phyloP scores from a whole-genome alignment of 2,329 filamentous ascomycete species.

The Ascochyta clinopodiicola region DNA sequence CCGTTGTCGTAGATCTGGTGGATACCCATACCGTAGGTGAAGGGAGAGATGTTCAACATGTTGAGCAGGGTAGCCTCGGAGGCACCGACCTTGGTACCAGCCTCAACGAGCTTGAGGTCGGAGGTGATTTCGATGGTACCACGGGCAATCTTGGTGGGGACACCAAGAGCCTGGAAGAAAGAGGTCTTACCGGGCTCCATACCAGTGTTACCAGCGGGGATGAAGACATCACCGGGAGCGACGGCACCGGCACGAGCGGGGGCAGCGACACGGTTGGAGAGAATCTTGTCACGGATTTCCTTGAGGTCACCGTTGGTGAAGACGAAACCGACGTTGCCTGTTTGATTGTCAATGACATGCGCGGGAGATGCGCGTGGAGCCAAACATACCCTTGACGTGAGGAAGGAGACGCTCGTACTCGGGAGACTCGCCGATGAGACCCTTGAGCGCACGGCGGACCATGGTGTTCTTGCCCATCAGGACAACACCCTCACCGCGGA shows the following conservation, averaged over 20 bases:
- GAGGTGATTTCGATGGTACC: conserved; percentile 99
- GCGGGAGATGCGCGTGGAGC: not conserved
- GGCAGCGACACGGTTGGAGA: conserved; percentile 95
- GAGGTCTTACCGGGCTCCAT: conserved; percentile 99
- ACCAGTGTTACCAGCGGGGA: conserved; percentile 98
- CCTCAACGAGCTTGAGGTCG: conserved; percentile 97
- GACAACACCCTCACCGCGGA: conserved; percentile 91
- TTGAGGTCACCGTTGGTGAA: conserved; percentile 99
- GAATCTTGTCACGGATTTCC: conserved; percentile 88
- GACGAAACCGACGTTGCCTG: conserved; percentile 93
- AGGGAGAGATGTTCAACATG: conserved; percentile 96
- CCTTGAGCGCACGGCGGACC: conserved; percentile 98
- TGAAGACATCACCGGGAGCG: conserved; percentile 89
- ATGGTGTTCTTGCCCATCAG: conserved; percentile 99
- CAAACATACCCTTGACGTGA: conserved; percentile 75
- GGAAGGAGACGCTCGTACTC: conserved; percentile 99
- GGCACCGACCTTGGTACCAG: conserved; percentile 91
- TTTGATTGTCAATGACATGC: conserved; percentile 24
- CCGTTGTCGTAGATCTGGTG: conserved; percentile 97
- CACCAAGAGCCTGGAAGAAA: conserved; percentile 99
- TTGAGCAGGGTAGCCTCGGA: conserved; percentile 99
- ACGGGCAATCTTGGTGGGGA: conserved; percentile 99
- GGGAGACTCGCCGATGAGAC: conserved; percentile 86
- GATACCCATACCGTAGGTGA: conserved; percentile 90
- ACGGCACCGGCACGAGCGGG: conserved; percentile 97